Evolutionary conservation across 768 basidiomycete species (phyloP), one percentile per base, ranked within the genome.

Genomic region (Mycena galericulata): DNA sequence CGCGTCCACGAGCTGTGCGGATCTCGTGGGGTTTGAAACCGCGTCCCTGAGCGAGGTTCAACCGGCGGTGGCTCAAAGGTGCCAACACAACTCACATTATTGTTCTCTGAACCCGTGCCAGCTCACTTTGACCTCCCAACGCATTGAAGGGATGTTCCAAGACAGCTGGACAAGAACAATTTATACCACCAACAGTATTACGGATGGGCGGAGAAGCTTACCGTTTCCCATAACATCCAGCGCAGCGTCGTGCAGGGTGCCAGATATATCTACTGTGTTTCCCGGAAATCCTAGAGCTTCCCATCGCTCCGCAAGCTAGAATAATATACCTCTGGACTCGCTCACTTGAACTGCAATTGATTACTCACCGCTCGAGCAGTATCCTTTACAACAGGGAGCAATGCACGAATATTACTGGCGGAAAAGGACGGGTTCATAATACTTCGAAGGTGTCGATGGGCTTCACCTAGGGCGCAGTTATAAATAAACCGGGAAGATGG

Each of bases 351-450:
- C n/a, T 20, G 10, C 46, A 12, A 32, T 5, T 22, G 34, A 34
- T 20, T 7, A 53, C 34, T 34, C 32, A 67, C 70, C 67, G 56
- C 68, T 14, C 30, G 43, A 1, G 70, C 70, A 40, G 59, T 63
- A 32, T 68, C 53, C 18, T 41, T 50, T 27, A 71, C 64, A 0
- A 56, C 30, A 4, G 67, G 62, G 17, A 63, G 51, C 3, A 58
- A 29, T 17, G 47, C 61, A n/a, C 67, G 66, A 7, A 71, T 58
- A n/a, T 47, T 67, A 11, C 29, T 59, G 10, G 66, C 54, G 11
- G 70, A 68, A 15, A 71, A 71, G 27, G 34, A 51, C 6, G 70
- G 62, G 45, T 68, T 72, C 67, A 72, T 68, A 9, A 72, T 63
- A 29, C 40, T 54, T 22, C 70, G 57, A 22, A 71, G 51, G 32